Conservation (phyloP, 257 asterid genomes). For the Solanum virginianum region DNA sequence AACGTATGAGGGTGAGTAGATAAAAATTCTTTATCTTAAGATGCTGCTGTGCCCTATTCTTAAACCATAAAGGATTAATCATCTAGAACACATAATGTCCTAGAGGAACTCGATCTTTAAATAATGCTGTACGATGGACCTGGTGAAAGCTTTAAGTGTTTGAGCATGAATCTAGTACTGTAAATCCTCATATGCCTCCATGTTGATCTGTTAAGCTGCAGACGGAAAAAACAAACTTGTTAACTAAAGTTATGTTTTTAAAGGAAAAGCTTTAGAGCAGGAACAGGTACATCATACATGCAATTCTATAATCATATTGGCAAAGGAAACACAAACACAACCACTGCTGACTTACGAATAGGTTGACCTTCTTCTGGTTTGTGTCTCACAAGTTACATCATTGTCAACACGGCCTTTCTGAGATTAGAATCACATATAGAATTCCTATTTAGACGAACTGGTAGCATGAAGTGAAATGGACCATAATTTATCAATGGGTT, state of each 20-base stretch:
- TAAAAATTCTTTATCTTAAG: neutral
- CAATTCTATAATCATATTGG: neutral
- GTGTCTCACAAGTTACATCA: neutral
- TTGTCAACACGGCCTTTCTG: neutral
- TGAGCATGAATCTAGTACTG: neutral
- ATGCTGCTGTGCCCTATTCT: neutral
- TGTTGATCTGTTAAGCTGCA: neutral
- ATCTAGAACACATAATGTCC: neutral
- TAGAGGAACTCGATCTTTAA: neutral
- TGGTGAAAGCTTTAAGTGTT: neutral
- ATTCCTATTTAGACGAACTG: neutral
- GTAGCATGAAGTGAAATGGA: neutral
- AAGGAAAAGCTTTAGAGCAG: neutral
- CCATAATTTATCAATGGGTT: neutral
- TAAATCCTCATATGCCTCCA: neutral
- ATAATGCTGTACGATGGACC: neutral
- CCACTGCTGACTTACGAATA: neutral
- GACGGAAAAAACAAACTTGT: neutral
- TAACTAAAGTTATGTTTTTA: neutral
- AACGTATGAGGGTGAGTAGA: conserved; percentile 8
- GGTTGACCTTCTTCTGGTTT: neutral
- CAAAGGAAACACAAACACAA: neutral
- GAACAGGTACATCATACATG: neutral
- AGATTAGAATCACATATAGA: neutral
- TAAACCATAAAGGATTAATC: neutral